Base-by-base conservation (phyloP, 192 early-diverging fungal genomes). In the Oehlia diaphana region DNA sequence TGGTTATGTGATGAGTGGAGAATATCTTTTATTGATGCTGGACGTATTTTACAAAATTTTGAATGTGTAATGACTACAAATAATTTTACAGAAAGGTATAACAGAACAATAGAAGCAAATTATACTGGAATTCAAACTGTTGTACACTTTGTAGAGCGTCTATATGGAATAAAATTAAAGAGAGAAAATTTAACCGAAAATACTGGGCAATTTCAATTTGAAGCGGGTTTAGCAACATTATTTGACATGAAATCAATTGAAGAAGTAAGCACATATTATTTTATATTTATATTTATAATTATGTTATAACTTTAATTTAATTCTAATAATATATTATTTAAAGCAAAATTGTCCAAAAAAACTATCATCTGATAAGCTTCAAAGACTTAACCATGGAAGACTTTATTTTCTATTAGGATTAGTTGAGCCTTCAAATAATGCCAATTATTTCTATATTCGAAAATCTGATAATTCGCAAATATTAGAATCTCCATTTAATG, bases 41-140 rank as follows among this genome's bases (percentile, higher is more conserved):
- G 26, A 26, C 26, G 26, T 26, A 26, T 26, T 26, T 26, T 26
- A 26, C 26, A 26, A 26, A 35, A 35, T 35, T 35, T 35, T 35
- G 35, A 35, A 35, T 35, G 35, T 35, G 3, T 74, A 31, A 74
- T 3, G 6, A 26, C 26, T 26, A 74, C 26, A 10, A 74, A 74
- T 74, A 74, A 74, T 26, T 53, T 39, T 16, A 74, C 47, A 61
- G 53, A 74, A 14, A 8, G 53, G 61, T 50, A 62, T 13, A 74
- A 74, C 23, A n/a, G 33, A 58, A 53, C 49, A 16, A 74, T 74
- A 50, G 72, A 74, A 53, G 26, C 19, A 31, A 21, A 74, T 31
- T 58, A 16, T n/a, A 31, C 0, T 31, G 49, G 53, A 10, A 8
- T 39, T 16, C 53, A 74, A 61, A 47, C 28, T 23, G 33, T 74